Base-by-base conservation (phyloP, 768 basidiomycete species). In the Leccinellum luteum region DNA sequence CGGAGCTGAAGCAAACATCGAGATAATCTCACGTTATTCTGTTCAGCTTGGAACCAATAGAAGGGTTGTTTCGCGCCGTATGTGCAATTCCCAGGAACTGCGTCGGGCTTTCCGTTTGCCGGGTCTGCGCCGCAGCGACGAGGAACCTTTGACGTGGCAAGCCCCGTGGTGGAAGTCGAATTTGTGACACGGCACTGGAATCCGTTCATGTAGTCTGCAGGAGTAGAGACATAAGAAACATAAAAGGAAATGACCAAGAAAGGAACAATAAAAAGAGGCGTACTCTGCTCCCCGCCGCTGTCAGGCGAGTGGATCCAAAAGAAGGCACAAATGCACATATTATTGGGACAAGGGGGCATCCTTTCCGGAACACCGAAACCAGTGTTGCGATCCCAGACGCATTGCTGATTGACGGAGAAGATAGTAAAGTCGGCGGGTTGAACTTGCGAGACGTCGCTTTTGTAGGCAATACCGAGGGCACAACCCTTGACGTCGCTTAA, bases 391-490 rank as follows among this genome's bases (percentile, higher is more conserved):
- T 74, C 79, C 85, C 85, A 91, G 0, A 89, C 88, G 60, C 88
- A 90, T 0, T 83, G 86, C 49, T 87, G 85, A 66, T 90, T 90
- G 13, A 89, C 80, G 56, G 84, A 86, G 69, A 91, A 90, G 12
- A 91, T 75, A 0, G 84, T 80, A 64, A 91, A 86, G 71, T 90
- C 87, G 45, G 78, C 81, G 0, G 88, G 88, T 64, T 84, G 70
- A 7, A 92, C 80, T 0, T 78, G 62, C 0, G 68, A 72, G 1
- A 78, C 81, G 62, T 90, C 76, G 60, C 71, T 81, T 68, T 88
- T 85, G 75, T 93, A 91, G n/a, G 87, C 81, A 60, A 93, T 91
- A 0, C 82, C 88, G 31, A 93, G 74, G 1, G 81, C 83, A 66
- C 87, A 89, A 12, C 87, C 86, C 51, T 77, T 79, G 34, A 85